phyloP scores from a whole-genome alignment of 2,329 filamentous ascomycete genomes.

The Chalaropsis thielavioides region DNA sequence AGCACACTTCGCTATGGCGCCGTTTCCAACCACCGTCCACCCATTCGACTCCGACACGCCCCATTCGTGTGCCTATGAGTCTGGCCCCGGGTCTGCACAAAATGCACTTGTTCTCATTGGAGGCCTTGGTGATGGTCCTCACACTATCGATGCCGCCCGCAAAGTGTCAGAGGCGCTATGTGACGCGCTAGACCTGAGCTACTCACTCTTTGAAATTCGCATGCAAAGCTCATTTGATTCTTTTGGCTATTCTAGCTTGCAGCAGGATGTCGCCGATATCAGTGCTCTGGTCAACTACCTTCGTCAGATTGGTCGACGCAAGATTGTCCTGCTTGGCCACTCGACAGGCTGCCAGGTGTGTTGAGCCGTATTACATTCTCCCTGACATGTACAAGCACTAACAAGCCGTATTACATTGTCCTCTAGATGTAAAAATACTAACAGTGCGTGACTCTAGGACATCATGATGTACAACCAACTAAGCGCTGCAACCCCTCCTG shows the following conservation, averaged over 20 bases:
- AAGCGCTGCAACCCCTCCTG: constrained; percentile 31
- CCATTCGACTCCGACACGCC: constrained; percentile 30
- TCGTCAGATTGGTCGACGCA: constrained; percentile 34
- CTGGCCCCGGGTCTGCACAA: constrained; percentile 27
- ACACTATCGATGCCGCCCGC: constrained; percentile 45
- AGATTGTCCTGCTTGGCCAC: constrained; percentile 42
- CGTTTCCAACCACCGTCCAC: constrained; percentile 34
- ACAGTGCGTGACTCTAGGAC: constrained; percentile 30
- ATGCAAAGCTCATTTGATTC: constrained; percentile 40
- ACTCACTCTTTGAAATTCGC: constrained; percentile 43
- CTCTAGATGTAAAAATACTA: background rate
- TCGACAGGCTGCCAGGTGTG: constrained; percentile 43
- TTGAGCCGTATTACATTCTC: background rate
- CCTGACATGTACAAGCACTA: background rate
- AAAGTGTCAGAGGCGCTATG: constrained; percentile 33
- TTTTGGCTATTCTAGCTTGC: constrained; percentile 37
- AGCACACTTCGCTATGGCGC: constrained; percentile 13
- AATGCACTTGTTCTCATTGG: constrained; percentile 57
- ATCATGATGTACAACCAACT: constrained; percentile 40
- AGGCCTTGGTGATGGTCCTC: constrained; percentile 54
- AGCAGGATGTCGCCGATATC: constrained; percentile 40
- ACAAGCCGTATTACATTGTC: background rate
- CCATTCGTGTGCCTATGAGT: constrained; percentile 34
- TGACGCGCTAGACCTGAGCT: constrained; percentile 27
- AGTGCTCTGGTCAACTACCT: constrained; percentile 39